Conservation (phyloP, 108 stramenopile species). For the Fistulifera pelliculosa region DNA sequence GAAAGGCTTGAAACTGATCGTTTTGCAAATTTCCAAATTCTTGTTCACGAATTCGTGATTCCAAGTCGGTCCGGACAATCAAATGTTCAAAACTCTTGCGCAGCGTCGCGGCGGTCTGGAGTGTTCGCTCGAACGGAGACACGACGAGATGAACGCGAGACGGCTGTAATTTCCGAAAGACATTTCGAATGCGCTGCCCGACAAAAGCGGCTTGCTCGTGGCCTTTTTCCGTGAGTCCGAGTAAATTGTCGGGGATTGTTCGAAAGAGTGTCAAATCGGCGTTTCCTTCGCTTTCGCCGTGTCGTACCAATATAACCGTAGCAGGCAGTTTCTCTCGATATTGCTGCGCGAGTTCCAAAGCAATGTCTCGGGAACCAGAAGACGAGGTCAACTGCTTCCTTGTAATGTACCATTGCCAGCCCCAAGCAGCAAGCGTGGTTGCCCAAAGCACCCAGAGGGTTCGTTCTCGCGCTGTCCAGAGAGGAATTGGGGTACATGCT, state of each 20-base stretch:
- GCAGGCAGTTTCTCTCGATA: constrained; percentile 15
- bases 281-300: constrained; percentile 70
- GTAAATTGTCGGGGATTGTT: constrained; percentile 63
- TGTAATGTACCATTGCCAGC: too few relatives aligned
- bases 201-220: constrained; percentile 39
- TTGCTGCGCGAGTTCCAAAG: constrained; percentile 1
- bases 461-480: too few relatives aligned
- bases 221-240: constrained; percentile 44
- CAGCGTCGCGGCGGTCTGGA: neutral
- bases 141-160: too few relatives aligned
- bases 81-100: too few relatives aligned
- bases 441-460: too few relatives aligned
- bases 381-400: too few relatives aligned
- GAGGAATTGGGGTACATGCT: too few relatives aligned
- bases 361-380: too few relatives aligned
- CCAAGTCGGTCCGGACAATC: constrained; percentile 13
- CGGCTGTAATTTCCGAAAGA: constrained; percentile 12
- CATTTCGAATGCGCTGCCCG: constrained; percentile 30
- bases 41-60: constrained; percentile 33
- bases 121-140: constrained; percentile 1
- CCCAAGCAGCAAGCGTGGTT: too few relatives aligned
- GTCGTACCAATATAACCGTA: constrained; percentile 64
- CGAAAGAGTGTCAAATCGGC: constrained; percentile 61
- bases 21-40: constrained; percentile 42
- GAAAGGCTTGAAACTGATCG: constrained; percentile 16